A percentile compares a stretch with the other conserved stretches of the same genome.
phyloP scores from a whole-genome alignment of 108 stramenopile genomes.

The Cyclotella cryptica region DNA sequence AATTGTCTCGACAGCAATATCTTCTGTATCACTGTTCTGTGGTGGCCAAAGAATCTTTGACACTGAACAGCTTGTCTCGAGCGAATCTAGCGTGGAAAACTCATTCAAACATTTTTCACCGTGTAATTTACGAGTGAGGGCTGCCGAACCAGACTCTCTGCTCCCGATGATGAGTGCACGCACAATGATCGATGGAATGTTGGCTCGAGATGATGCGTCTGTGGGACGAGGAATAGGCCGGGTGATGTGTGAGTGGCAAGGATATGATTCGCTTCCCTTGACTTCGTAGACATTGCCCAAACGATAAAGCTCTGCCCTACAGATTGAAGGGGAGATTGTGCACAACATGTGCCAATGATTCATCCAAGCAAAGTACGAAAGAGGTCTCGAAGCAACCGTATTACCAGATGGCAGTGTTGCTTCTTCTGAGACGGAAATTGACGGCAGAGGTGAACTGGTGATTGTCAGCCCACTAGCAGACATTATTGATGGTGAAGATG shows the following conservation, averaged over 20 bases:
- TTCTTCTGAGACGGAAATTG: conserved; percentile 59
- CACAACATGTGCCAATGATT: conserved; percentile 78
- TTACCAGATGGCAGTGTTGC: conserved; percentile 10
- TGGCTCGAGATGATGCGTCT: not conserved
- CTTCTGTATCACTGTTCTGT: conserved; percentile 11
- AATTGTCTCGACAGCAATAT: conserved; percentile 48
- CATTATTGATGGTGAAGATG: conserved; percentile 53
- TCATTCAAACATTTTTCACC: conserved; percentile 16
- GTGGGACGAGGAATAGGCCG: not conserved
- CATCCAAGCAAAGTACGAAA: conserved; percentile 83
- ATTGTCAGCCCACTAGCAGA: conserved; percentile 83
- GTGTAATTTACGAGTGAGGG: conserved; percentile 47
- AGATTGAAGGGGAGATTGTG: conserved; percentile 66
- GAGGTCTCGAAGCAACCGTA: conserved; percentile 32
- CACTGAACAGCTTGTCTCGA: conserved; percentile 47
- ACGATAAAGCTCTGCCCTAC: conserved; percentile 73
- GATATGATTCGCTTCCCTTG: not conserved
- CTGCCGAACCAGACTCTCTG: conserved; percentile 57
- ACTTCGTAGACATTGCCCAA: conserved; percentile 64
- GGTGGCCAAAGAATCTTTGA: conserved; percentile 51
- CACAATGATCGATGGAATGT: conserved; percentile 59
- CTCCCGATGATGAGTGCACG: conserved; percentile 72
- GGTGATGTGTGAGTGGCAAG: not conserved
- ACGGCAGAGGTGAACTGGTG: conserved; percentile 71
- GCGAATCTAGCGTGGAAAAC: conserved; percentile 6